Evolutionary conservation across 108 stramenopile genomes (phyloP).

Genomic region (Epithemia pelagica): DNA sequence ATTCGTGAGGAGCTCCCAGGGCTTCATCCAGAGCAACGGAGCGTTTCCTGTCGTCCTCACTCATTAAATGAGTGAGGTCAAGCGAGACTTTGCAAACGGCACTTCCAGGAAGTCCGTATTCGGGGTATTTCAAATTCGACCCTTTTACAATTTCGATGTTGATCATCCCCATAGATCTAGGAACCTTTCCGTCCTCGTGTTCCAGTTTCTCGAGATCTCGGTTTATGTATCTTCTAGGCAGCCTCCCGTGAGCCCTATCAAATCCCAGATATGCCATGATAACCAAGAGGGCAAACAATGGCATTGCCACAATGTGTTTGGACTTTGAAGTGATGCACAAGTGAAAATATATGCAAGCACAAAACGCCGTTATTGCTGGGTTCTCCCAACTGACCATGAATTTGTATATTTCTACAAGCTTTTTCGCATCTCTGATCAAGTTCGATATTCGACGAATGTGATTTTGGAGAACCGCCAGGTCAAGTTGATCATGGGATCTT

Average conservation of each 20-base stretch:
- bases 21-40: constrained; percentile 40
- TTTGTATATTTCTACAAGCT: constrained; percentile 32
- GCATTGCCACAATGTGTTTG: constrained; percentile 42
- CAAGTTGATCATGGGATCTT: constrained; percentile 49
- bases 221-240: constrained; percentile 38
- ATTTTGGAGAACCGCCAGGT: constrained; percentile 54
- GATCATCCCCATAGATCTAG: constrained; percentile 56
- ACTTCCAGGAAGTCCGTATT: constrained; percentile 68
- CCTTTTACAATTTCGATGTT: constrained; percentile 43
- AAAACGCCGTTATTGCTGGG: constrained; percentile 40
- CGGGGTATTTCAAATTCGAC: constrained; percentile 50
- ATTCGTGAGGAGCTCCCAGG: constrained; percentile 35
- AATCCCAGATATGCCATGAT: constrained; percentile 43
- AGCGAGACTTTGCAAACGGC: constrained; percentile 50
- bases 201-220: constrained; percentile 47
- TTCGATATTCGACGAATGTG: constrained; percentile 62
- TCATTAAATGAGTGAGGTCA: constrained; percentile 44
- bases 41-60: constrained; percentile 22
- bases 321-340: constrained; percentile 30
- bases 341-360: constrained; percentile 29
- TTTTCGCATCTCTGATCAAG: constrained; percentile 49
- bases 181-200: constrained; percentile 38
- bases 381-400: constrained; percentile 73
- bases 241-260: constrained; percentile 21
- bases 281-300: constrained; percentile 38